Conservation (phyloP, 2,329 filamentous ascomycete species). For the Nothopassalora personata region DNA sequence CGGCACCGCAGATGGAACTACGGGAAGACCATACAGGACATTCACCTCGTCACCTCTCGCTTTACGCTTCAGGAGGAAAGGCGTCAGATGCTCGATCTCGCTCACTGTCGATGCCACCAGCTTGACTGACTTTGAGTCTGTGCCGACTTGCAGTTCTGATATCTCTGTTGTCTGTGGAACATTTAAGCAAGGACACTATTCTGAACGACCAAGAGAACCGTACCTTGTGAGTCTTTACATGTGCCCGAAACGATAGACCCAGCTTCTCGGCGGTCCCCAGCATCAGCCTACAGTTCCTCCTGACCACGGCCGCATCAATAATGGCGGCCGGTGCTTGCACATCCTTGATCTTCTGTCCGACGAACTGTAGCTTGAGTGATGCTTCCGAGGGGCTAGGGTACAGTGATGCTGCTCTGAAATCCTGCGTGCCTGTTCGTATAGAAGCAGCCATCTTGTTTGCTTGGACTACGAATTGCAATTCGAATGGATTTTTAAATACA, state of each 20-base stretch:
- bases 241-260: conserved; percentile 63
- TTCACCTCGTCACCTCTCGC: conserved; percentile 52
- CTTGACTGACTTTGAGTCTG: conserved; percentile 47
- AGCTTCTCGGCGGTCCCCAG: conserved; percentile 56
- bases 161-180: conserved; percentile 57
- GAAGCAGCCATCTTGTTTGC: background rate
- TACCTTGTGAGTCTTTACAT: conserved; percentile 82
- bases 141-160: conserved; percentile 64
- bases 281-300: conserved; percentile 67
- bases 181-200: background rate
- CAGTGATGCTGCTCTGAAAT: conserved; percentile 19
- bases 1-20: conserved; percentile 55
- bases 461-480: background rate
- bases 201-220: background rate
- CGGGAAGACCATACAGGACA: conserved; percentile 68
- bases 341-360: conserved; percentile 56
- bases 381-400: conserved; percentile 31
- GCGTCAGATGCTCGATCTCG: conserved; percentile 64
- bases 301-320: conserved; percentile 61
- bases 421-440: background rate
- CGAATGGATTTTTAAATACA: background rate
- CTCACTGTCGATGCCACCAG: conserved; percentile 69
- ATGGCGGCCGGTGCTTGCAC: conserved; percentile 63
- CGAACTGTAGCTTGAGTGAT: conserved; percentile 40
- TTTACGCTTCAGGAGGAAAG: conserved; percentile 56